Evolutionary conservation across 2,329 filamentous ascomycete species (phyloP), one percentile per base, ranked within the genome.

Genomic region (Mycogone perniciosa): DNA sequence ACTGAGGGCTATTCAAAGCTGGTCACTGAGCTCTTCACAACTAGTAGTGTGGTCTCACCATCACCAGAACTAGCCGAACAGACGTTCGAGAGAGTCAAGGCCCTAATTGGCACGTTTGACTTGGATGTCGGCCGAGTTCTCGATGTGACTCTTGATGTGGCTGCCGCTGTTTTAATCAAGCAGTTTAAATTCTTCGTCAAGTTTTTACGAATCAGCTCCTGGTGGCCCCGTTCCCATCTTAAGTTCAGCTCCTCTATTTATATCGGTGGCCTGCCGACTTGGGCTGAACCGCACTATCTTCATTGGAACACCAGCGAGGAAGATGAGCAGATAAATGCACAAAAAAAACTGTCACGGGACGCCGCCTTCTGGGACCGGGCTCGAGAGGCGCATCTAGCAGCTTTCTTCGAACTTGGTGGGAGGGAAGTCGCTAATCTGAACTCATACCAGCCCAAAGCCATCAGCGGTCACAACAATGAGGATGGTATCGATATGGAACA

Each of bases 1-100:
- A 89, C 89, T 0, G 93, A 99, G 70, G 93, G 95, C 38, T 99
- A 96, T 65, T 91, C 93, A 0, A 99, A 99, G 67, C 81, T 99
- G 43, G 84, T 96, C 54, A 96, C 92, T 0, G 93, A 99, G 67
- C 84, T 97, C 31, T 99, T 96, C 68, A 92, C 89, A 6, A 95
- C 88, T 1, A 89, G 87, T 61, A 85, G 84, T 59, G 82, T 80
- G 54, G 82, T 86, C 49, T 82, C 84, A 26, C 85, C 86, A n/a
- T 83, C 83, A 2, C 81, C 81, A 48, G 86, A 89, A 55, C 79
- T 87, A 34, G 89, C 92, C 2, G 84, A 88, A 59, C 85, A 90
- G 61, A 90, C 90, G 0, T 96, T 96, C 61, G 88, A 96, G 64
- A 84, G 85, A 56, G 86, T 99, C 56, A 96, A 96, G 69, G 92